These are phyloP conservation scores for Fusarium sp. DNA, from an alignment of 2,329 filamentous ascomycete species.

Conservation along the genomic window DNA sequence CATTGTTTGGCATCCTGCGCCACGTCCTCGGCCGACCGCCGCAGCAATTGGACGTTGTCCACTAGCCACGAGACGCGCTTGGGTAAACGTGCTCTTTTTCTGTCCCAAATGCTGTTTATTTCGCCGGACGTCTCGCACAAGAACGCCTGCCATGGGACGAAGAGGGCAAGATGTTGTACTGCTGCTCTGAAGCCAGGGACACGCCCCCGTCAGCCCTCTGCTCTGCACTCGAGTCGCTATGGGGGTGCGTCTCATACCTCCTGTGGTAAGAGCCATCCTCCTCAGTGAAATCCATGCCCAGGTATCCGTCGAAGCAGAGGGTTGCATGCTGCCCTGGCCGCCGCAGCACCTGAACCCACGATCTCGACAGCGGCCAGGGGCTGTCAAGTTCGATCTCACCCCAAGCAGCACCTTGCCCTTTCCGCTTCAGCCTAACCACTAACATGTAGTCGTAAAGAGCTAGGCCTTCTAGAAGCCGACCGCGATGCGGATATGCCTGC, in stretches of 20 bases:
- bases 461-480: too few relatives aligned
- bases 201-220: background rate
- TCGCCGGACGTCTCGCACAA: background rate
- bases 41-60: conserved; percentile 6
- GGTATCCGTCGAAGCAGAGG: background rate
- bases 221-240: background rate
- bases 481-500: too few relatives aligned
- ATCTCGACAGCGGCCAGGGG: background rate
- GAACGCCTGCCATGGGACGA: background rate
- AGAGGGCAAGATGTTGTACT: background rate
- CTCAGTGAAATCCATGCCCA: conserved; percentile 4
- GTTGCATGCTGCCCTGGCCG: background rate
- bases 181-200: background rate
- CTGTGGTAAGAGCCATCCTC: background rate
- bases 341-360: background rate
- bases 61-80: background rate
- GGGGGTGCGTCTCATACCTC: background rate
- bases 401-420: background rate
- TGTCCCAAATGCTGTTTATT: background rate
- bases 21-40: background rate
- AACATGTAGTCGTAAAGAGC: too few relatives aligned
- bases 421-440: background rate
- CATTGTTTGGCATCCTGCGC: background rate
- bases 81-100: background rate
- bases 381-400: background rate